Conservation (phyloP, 495 filamentous ascomycete genomes). For the Terfezia claveryi region DNA sequence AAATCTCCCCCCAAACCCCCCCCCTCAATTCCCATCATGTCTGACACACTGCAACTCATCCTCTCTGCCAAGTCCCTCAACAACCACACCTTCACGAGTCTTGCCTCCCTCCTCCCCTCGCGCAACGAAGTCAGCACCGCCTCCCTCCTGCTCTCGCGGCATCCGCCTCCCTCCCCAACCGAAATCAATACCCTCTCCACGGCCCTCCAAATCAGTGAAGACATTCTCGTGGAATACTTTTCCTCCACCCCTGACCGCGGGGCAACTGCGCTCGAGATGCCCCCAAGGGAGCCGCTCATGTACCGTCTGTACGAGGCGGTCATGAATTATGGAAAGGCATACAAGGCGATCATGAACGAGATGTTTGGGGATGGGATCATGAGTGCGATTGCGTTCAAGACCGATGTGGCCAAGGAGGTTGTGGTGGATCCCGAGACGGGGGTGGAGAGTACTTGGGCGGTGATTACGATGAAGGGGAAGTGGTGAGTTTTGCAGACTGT, state of each 20-base stretch:
- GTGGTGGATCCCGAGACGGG: constrained; percentile 64
- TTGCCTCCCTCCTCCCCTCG: constrained; percentile 44
- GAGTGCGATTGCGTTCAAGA: constrained; percentile 86
- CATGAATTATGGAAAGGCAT: constrained; percentile 94
- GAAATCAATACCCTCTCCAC: constrained; percentile 53
- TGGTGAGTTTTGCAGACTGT: constrained; percentile 37
- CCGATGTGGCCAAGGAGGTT: constrained; percentile 87
- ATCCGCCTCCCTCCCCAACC: constrained; percentile 54
- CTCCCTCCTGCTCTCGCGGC: constrained; percentile 75
- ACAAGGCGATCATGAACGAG: constrained; percentile 92
- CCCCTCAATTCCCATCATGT: background rate
- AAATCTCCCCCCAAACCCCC: too few species aligned
- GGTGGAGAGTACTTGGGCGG: constrained; percentile 63
- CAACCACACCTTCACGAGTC: constrained; percentile 58
- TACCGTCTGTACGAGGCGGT: constrained; percentile 92
- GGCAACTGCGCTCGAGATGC: constrained; percentile 58
- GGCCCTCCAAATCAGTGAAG: constrained; percentile 40
- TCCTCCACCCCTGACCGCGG: constrained; percentile 64
- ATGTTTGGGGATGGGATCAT: constrained; percentile 99
- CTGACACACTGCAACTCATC: constrained; percentile 37
- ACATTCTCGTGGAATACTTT: constrained; percentile 37
- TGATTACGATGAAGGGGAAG: constrained; percentile 83
- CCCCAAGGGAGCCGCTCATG: constrained; percentile 78
- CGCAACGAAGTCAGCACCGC: constrained; percentile 80
- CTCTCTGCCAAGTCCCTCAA: constrained; percentile 64